Base-by-base conservation (phyloP, 108 stramenopile genomes). In the Bacterosira constricta region DNA sequence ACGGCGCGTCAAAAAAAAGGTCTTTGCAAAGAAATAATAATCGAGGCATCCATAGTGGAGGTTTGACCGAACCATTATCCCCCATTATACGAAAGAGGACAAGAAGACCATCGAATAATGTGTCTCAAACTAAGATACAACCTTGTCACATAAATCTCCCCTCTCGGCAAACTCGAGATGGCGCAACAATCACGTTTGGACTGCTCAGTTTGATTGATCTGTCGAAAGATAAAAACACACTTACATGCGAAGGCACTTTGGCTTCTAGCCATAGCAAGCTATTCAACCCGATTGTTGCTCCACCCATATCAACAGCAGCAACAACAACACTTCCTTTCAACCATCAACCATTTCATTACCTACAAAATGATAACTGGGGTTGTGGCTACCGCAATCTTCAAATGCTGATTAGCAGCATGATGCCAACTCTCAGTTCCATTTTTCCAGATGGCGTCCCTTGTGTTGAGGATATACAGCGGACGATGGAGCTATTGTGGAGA, bases 361-460 rank as follows among this genome's bases (percentile, higher is more conserved):
- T 46, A 29, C 93, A 94, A 65, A 75, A 73, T 15, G 93, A 94
- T 63, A 76, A 82, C 25, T 91, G 88, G 88, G 84, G 80, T 38
- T 94, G 93, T 75, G 93, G 93, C 0, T 91, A 77, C 54, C 89
- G 90, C 3, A 94, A 91, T 44, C 55, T 86, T 12, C 93, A 94
- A 82, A 90, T 94, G 90, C 31, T 91, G 27, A 58, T 94, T 12
- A 75, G 83, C 17, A 63, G 85, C 15, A 35, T 94, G 46, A 35
- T 88, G 13, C 85, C 88, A 17, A 47, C 42, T 6, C 23, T 88
- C 12, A 60, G 10, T n/a, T n/a, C 77, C n/a, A 35, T 73, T n/a
- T 60, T 83, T 50, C 69, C 77, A 35, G 29, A 72, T 15, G 70
- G 75, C 15, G 71, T 90, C 5, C 90, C 93, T 4, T 78, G 83